Evolutionary conservation across 2,329 filamentous ascomycete species (phyloP).

Genomic region (Curvularia sp.): DNA sequence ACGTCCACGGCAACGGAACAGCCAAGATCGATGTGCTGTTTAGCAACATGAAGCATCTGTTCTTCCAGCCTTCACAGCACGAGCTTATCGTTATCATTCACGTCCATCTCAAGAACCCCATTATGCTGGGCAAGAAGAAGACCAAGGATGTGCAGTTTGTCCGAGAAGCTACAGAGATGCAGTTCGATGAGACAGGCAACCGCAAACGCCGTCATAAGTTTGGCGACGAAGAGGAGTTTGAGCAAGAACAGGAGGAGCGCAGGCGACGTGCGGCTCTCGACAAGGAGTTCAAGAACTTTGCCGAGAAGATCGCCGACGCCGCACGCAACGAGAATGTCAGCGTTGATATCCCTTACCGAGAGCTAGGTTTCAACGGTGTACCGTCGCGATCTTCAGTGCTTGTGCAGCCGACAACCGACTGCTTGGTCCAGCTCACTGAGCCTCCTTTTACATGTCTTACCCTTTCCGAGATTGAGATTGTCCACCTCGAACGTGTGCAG

Average conservation of each 20-base stretch:
- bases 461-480: constrained; percentile 93
- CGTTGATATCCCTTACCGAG: constrained; percentile 95
- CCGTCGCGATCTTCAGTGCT: constrained; percentile 95
- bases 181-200: constrained; percentile 98
- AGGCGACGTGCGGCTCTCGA: constrained; percentile 90
- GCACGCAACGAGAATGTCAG: constrained; percentile 89
- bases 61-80: constrained; percentile 97
- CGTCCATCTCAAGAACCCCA: constrained; percentile 96
- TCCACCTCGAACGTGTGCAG: constrained; percentile 91
- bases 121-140: constrained; percentile 98
- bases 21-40: constrained; percentile 93
- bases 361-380: constrained; percentile 95
- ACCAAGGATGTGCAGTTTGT: constrained; percentile 99
- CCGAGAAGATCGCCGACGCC: constrained; percentile 96
- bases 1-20: constrained; percentile 77
- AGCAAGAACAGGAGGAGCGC: constrained; percentile 96
- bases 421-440: constrained; percentile 94
- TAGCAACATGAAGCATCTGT: constrained; percentile 97
- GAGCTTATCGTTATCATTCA: constrained; percentile 98
- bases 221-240: constrained; percentile 97
- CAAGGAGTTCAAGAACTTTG: constrained; percentile 93
- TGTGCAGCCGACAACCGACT: constrained; percentile 95
- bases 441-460: constrained; percentile 96
- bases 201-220: constrained; percentile 97
- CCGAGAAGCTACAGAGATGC: constrained; percentile 95